phyloP scores from a whole-genome alignment of 176 grass and related monocot species.

The Melocanna baccifera region DNA sequence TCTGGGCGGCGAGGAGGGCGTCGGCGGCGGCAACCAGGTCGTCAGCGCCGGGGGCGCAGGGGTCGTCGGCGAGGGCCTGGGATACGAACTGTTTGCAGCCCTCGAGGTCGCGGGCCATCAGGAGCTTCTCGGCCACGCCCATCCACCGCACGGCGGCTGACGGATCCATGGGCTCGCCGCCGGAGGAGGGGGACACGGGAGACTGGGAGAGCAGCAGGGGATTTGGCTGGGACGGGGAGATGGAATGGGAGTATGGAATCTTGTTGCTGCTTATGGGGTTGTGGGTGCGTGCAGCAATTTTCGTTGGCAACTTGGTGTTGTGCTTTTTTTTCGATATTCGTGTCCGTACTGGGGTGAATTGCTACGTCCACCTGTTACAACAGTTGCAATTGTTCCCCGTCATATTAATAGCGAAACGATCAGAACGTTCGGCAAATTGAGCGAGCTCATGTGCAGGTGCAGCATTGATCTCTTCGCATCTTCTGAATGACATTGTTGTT shows the following conservation, averaged over 20 bases:
- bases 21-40: slow-evolving; percentile 49
- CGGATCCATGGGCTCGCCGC: slow-evolving; percentile 25
- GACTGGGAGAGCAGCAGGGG: background rate
- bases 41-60: slow-evolving; percentile 38
- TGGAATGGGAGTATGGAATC: background rate
- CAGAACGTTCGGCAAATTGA: too few relatives aligned
- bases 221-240: background rate
- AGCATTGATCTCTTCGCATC: too few relatives aligned
- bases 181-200: background rate
- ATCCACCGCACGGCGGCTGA: slow-evolving; percentile 36
- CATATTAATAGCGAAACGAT: too few relatives aligned
- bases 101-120: slow-evolving; percentile 47
- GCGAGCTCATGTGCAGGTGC: too few relatives aligned
- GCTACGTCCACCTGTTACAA: background rate
- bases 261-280: background rate
- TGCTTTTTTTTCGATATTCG: background rate
- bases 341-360: background rate
- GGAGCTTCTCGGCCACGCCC: slow-evolving; percentile 47
- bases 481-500: too few relatives aligned
- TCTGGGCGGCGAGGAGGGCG: slow-evolving; percentile 42
- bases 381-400: too few relatives aligned
- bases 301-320: background rate
- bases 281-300: slow-evolving; percentile 8
- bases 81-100: slow-evolving; percentile 59
- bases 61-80: slow-evolving; percentile 49